Base-by-base conservation (phyloP, 306 rosid genomes). In the Vigna nakashimae region DNA sequence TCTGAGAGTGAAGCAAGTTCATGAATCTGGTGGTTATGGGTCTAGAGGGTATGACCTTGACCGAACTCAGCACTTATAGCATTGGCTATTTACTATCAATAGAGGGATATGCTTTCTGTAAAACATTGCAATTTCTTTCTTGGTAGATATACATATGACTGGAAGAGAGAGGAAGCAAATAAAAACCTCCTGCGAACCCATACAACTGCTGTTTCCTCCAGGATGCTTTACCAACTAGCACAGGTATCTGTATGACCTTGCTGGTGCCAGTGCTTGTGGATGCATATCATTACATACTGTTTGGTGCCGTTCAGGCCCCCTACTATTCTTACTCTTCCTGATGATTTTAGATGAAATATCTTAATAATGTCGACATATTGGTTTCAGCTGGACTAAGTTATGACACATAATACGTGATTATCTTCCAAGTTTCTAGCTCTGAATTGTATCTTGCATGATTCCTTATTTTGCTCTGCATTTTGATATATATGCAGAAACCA, bases 121-220 rank as follows among this genome's bases (percentile, higher is more conserved):
- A 28, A 74, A 18, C 73, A 52, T 42, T 73, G 36, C 10, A 53
- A 72, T 38, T 62, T 75, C 46, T 65, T 71, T 42, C 15, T 62
- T 85, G 62, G 81, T 76, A 92, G 98, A 48, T 95, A 95, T 85
- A 85, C 82, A 50, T 92, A 92, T 83, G 88, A 92, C 45, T 95
- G 98, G 98, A 88, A 91, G 84, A 88, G 96, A 88, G 96, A 88
- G 43, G 98, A 95, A 82, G 98, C 98, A 74, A 77, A 88, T 75
- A 95, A 95, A 89, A 92, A 91, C 86, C 91, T 95, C 75, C 79
- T 95, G 71, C 89, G 99, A 55, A 95, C 98, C 30, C 98, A 95
- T 79, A 95, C 99, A 53, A 95, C 97, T 4, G 99, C 96, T 40
- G 97, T 95, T 87, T 92, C 98, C 63, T 85, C 98, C 58, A 84